These are phyloP conservation scores for Globisporangium camurandrum DNA, from an alignment of 352 stramenopile species.

Conservation along the genomic window DNA sequence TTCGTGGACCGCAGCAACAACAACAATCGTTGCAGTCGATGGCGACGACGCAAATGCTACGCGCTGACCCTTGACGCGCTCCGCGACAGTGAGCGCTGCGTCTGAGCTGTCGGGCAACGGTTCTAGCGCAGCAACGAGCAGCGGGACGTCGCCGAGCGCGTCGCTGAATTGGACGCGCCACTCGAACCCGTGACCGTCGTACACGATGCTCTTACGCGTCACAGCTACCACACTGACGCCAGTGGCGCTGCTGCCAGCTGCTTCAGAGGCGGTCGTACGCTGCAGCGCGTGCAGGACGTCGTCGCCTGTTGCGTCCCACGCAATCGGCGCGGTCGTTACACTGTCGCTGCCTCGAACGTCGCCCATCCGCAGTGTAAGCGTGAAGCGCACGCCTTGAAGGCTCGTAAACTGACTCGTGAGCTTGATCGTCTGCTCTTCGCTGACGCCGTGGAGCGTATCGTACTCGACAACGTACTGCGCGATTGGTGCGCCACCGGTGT, in stretches of 20 bases:
- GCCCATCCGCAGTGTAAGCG: too few relatives aligned
- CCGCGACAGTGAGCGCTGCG: constrained; percentile 24
- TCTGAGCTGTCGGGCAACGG: constrained; percentile 11
- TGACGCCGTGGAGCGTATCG: constrained; percentile 43
- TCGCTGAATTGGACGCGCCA: constrained; percentile 64
- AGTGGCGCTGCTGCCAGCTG: background rate
- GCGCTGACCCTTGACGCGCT: constrained; percentile 35
- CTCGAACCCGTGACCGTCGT: constrained; percentile 52
- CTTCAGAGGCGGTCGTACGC: too few relatives aligned
- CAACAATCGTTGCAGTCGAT: constrained; percentile 16
- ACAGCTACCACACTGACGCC: constrained; percentile 17
- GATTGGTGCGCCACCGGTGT: constrained; percentile 37
- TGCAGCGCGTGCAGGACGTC: constrained; percentile 16
- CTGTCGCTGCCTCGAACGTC: too few relatives aligned
- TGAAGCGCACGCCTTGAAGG: constrained; percentile 27
- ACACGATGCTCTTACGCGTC: constrained; percentile 32
- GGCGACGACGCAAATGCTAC: constrained; percentile 15
- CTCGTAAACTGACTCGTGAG: constrained; percentile 26
- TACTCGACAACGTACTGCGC: constrained; percentile 45
- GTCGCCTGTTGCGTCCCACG: constrained; percentile 32
- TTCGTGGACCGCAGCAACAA: constrained; percentile 25
- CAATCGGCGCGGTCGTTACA: constrained; percentile 14
- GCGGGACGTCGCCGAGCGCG: constrained; percentile 37
- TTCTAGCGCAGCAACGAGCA: constrained; percentile 15
- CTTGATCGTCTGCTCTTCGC: constrained; percentile 57